Base-by-base conservation (phyloP, 257 asterid species). In the Ilex asprella region DNA sequence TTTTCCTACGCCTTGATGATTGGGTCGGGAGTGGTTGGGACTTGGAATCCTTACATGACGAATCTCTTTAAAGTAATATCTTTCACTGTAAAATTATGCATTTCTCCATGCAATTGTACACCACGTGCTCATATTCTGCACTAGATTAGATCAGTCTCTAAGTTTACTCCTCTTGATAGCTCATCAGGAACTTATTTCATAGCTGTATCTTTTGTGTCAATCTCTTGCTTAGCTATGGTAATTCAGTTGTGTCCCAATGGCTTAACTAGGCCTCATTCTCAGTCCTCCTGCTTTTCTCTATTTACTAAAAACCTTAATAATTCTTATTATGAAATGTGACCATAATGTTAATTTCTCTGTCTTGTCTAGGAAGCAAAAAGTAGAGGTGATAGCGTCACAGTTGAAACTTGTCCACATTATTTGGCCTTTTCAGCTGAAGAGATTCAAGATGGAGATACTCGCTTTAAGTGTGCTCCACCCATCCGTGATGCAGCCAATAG, bases 331-430 rank as follows among this genome's bases (percentile, higher is more conserved):
- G 52, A 46, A 3, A 8, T 35, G 41, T 35, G 41, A 8, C 8
- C 8, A 35, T 35, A 35, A 35, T 49, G n/a, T 49, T 49, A 49
- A 49, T 49, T 49, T 49, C 3, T 49, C 10, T 11, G 5, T 49
- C n/a, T 49, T 53, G 57, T 55, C 10, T 67, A 92, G 99, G 94
- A 85, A 76, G 97, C 97, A 70, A 92, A 84, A 79, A 75, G 70
- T 59, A 82, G 69, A 0, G 97, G 99, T 60, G 96, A 89, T 62
- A 92, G 96, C 63, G 49, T 92, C 64, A 81, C 87, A 2, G 95
- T 92, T 53, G 99, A 92, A 79, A 92, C 99, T 12, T 92, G 97
- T 82, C 99, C 99, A 58, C 99, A 89, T 75, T 89, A 92, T 77
- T 78, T 92, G 76, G 97, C 99, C 56, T 92, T 92, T 81, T 83